A percentile compares a stretch with the other conserved stretches of the same genome.
These are phyloP conservation scores for Ogataea parapolymorpha DNA, from an alignment of 805 yeast genomes.

Conservation along the genomic window DNA sequence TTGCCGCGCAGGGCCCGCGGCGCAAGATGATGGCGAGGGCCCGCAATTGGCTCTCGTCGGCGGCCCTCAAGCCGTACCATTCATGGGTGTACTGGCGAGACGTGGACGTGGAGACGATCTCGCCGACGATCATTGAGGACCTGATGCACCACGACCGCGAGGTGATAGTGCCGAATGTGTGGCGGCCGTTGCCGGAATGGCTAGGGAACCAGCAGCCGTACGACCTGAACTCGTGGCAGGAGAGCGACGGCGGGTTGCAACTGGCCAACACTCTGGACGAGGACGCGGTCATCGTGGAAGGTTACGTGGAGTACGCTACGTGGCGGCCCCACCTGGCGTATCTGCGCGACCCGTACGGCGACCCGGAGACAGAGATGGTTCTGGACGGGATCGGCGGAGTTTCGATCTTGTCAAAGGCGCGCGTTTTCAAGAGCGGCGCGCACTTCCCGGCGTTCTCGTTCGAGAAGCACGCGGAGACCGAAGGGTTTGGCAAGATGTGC, in stretches of 20 bases:
- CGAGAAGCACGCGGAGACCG: conserved; percentile 96
- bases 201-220: conserved; percentile 81
- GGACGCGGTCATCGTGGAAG: conserved; percentile 96
- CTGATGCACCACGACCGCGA: conserved; percentile 89
- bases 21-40: conserved; percentile 95
- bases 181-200: conserved; percentile 90
- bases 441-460: conserved; percentile 97
- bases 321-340: conserved; percentile 98
- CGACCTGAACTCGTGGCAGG: conserved; percentile 84
- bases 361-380: conserved; percentile 88
- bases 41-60: conserved; percentile 87
- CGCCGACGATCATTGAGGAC: conserved; percentile 82
- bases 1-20: conserved; percentile 93
- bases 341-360: conserved; percentile 91
- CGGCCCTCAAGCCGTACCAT: conserved; percentile 86
- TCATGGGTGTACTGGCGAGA: conserved; percentile 98
- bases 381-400: conserved; percentile 98
- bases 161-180: conserved; percentile 91
- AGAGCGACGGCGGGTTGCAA: conserved; percentile 76
- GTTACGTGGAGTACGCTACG: conserved; percentile 94
- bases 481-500: conserved; percentile 90
- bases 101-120: conserved; percentile 92
- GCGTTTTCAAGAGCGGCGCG: conserved; percentile 81
- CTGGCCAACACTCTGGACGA: conserved; percentile 77
- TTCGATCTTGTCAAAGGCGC: conserved; percentile 82